These are phyloP conservation scores for Neonectria faginata DNA, from an alignment of 2,329 filamentous ascomycete species.

Conservation along the genomic window DNA sequence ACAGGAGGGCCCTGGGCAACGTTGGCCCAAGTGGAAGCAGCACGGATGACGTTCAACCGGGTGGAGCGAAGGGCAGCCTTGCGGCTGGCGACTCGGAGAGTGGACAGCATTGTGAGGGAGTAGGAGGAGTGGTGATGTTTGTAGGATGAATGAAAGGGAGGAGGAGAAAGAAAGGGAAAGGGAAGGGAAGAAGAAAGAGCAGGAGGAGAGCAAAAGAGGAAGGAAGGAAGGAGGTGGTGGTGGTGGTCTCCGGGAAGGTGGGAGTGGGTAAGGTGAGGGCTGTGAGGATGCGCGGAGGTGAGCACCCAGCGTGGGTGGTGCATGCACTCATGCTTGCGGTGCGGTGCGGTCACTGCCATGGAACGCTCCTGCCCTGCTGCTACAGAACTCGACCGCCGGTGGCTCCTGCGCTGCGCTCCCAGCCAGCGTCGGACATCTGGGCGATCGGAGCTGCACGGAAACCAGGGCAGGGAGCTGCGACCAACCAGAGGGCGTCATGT, in stretches of 20 bases:
- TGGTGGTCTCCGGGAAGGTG: conserved; percentile 24
- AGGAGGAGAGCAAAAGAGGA: conserved; percentile 17
- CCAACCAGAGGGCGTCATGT: conserved; percentile 33
- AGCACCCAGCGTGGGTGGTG: conserved; percentile 35
- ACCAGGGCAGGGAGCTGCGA: conserved; percentile 28
- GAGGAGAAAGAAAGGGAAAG: conserved; percentile 22
- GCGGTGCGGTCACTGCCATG: neutral
- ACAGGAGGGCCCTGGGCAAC: conserved; percentile 95
- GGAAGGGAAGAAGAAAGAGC: conserved; percentile 16
- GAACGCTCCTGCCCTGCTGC: no score
- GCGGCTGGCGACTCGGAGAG: conserved; percentile 65
- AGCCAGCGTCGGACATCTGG: conserved; percentile 31
- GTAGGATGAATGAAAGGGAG: conserved; percentile 23
- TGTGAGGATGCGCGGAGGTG: conserved; percentile 42
- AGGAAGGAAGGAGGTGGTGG: conserved; percentile 26
- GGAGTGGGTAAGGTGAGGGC: conserved; percentile 34
- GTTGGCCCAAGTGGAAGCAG: conserved; percentile 87
- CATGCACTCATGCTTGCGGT: neutral
- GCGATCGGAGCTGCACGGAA: conserved; percentile 44
- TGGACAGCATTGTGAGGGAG: conserved; percentile 64
- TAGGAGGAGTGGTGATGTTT: conserved; percentile 26
- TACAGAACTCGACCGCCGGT: neutral
- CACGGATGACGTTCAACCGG: conserved; percentile 58
- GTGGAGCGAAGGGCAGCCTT: conserved; percentile 58
- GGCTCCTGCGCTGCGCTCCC: conserved; percentile 21